phyloP scores from a whole-genome alignment of 176 grass and related monocot genomes.

The Thinopyrum elongatum region DNA sequence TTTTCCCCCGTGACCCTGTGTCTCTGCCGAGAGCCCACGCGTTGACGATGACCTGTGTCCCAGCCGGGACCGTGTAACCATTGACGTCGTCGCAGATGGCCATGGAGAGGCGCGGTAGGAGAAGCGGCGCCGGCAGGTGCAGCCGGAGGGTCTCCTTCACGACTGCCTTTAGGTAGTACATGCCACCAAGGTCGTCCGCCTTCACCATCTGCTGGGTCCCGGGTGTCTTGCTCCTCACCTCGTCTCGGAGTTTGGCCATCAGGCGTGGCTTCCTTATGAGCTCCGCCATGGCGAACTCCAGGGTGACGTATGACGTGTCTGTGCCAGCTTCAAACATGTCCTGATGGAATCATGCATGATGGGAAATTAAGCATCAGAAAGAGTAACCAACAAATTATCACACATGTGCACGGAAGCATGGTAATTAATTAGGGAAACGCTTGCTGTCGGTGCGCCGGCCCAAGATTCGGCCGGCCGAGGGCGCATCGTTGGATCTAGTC shows the following conservation, averaged over 20 bases:
- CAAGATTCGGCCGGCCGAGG: too few relatives aligned
- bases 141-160: too few relatives aligned
- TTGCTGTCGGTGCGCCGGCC: too few relatives aligned
- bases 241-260: not conserved
- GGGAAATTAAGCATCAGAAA: not conserved
- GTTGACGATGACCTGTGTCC: not conserved
- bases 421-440: too few relatives aligned
- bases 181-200: not conserved
- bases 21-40: constrained; percentile 2
- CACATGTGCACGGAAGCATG: not conserved
- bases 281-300: constrained; percentile 32
- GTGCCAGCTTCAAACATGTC: constrained; percentile 49
- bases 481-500: too few relatives aligned
- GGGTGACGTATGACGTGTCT: constrained; percentile 26
- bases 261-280: not conserved
- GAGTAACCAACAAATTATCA: not conserved
- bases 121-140: constrained; percentile 29
- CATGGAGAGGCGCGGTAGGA: constrained; percentile 32
- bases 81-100: constrained; percentile 15
- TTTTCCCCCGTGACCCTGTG: constrained; percentile 2
- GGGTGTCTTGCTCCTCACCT: not conserved
- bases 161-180: not conserved
- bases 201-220: not conserved
- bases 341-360: not conserved
- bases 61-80: constrained; percentile 27